These are phyloP conservation scores for Candida insectalens DNA, from an alignment of 805 yeast genomes.

Conservation along the genomic window DNA sequence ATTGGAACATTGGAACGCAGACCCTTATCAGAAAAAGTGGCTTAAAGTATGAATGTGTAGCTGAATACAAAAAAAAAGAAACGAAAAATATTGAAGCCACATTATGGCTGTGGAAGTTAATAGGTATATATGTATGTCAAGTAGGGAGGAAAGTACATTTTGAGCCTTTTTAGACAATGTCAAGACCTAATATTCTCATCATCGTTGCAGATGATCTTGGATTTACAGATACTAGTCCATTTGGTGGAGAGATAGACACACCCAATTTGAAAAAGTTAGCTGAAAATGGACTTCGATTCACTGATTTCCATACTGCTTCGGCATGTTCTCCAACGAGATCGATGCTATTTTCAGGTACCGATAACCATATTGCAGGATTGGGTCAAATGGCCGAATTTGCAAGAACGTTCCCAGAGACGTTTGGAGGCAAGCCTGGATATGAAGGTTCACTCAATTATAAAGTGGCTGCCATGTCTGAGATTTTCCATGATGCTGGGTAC, in stretches of 20 bases:
- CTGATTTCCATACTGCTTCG: conserved; percentile 54
- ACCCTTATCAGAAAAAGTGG: no score
- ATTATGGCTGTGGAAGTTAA: no score
- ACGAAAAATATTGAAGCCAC: no score
- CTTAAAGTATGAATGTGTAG: no score
- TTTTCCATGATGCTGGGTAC: conserved; percentile 38
- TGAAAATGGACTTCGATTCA: conserved; percentile 35
- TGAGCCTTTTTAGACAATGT: background rate
- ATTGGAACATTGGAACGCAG: background rate
- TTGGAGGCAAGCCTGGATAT: conserved; percentile 40
- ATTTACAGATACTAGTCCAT: conserved; percentile 42
- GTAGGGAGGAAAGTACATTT: background rate
- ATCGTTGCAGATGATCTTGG: conserved; percentile 36
- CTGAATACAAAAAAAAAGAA: no score
- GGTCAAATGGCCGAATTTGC: conserved; percentile 49
- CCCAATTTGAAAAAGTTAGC: conserved; percentile 41
- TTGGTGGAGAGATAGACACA: conserved; percentile 50
- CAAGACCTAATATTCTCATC: conserved; percentile 1
- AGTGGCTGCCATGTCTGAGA: conserved; percentile 46
- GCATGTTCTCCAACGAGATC: conserved; percentile 61
- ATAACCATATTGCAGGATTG: conserved; percentile 50
- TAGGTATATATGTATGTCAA: no score
- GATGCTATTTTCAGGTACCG: conserved; percentile 51
- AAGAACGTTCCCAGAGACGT: conserved; percentile 25
- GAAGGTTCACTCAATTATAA: conserved; percentile 43